Evolutionary conservation across 805 yeast genomes (phyloP).

Genomic region (Wickerhamiella slavikovae): DNA sequence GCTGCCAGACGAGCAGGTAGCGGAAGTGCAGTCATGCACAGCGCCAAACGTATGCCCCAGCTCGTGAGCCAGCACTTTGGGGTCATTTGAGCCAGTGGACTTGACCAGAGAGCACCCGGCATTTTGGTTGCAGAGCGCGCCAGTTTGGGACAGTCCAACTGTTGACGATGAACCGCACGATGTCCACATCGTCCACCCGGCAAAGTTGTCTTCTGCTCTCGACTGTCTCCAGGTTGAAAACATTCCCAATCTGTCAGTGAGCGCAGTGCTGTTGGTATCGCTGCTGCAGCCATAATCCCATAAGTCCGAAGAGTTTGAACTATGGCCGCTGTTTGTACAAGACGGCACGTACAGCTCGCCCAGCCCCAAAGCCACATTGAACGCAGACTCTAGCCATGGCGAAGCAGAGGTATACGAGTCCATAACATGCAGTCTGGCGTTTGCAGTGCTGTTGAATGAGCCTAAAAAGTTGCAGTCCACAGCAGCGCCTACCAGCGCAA

Average conservation of each 20-base stretch:
- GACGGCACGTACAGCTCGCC: conserved; percentile 12
- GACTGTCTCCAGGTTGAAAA: conserved; percentile 16
- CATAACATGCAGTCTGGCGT: conserved; percentile 15
- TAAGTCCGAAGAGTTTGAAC: conserved; percentile 10
- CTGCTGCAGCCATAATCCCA: conserved; percentile 17
- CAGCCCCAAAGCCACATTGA: conserved; percentile 20
- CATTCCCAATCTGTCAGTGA: conserved; percentile 13
- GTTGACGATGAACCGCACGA: conserved; percentile 16
- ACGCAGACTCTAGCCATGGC: conserved; percentile 16
- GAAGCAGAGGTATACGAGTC: conserved; percentile 18
- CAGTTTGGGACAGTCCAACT: conserved; percentile 21
- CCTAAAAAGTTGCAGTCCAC: conserved; percentile 18
- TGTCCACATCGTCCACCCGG: conserved; percentile 19
- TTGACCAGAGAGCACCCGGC: conserved; percentile 7
- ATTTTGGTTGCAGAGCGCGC: conserved; percentile 18
- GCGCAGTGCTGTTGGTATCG: conserved; percentile 2
- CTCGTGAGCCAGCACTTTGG: conserved; percentile 21
- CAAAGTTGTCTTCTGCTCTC: conserved; percentile 15
- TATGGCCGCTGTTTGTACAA: too few species aligned
- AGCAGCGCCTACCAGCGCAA: conserved; percentile 20
- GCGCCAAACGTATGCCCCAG: conserved; percentile 23
- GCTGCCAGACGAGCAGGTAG: conserved; percentile 15
- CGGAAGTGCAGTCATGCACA: conserved; percentile 21
- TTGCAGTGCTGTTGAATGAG: conserved; percentile 12
- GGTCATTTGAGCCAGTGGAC: conserved; percentile 18